phyloP scores from a whole-genome alignment of 345 rosid genomes.

The Bruguiera gymnorhiza region DNA sequence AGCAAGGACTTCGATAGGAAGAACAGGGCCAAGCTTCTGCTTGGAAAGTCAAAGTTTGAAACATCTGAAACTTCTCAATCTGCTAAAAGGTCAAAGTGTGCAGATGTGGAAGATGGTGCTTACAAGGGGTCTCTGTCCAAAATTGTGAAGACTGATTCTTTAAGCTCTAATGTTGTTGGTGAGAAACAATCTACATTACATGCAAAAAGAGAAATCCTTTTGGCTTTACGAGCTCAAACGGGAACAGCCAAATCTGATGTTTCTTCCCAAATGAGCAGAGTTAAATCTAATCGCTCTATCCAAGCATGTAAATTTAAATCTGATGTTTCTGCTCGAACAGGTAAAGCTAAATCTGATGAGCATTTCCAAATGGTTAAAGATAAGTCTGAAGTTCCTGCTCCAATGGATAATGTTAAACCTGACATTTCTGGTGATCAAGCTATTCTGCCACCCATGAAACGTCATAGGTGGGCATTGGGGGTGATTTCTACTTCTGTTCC shows the following conservation, averaged over 20 bases:
- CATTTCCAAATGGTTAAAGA: constrained; percentile 2
- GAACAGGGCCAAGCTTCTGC: constrained; percentile 38
- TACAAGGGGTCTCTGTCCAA: constrained; percentile 26
- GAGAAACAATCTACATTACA: constrained; percentile 31
- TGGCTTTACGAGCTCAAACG: constrained; percentile 45
- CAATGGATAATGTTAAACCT: constrained; percentile 6
- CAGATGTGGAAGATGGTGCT: constrained; percentile 32
- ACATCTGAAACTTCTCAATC: constrained; percentile 35
- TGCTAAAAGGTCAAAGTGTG: constrained; percentile 49
- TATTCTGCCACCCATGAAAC: constrained; percentile 53
- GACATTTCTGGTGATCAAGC: constrained; percentile 45
- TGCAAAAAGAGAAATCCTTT: constrained; percentile 34
- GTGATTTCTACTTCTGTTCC: constrained; percentile 50
- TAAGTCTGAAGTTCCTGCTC: constrained; percentile 14
- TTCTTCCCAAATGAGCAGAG: neutral
- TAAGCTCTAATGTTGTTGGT: constrained; percentile 25
- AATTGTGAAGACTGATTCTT: constrained; percentile 30
- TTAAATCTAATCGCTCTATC: neutral
- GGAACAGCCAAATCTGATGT: constrained; percentile 15
- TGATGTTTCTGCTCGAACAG: constrained; percentile 1
- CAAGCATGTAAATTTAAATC: constrained; percentile 8
- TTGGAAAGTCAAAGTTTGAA: constrained; percentile 38
- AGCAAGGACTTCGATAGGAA: constrained; percentile 36
- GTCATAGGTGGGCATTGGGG: constrained; percentile 55
- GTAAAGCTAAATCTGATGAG: constrained; percentile 12